Evolutionary conservation across 2,329 filamentous ascomycete genomes (phyloP).

Genomic region (Zalaria sp.): DNA sequence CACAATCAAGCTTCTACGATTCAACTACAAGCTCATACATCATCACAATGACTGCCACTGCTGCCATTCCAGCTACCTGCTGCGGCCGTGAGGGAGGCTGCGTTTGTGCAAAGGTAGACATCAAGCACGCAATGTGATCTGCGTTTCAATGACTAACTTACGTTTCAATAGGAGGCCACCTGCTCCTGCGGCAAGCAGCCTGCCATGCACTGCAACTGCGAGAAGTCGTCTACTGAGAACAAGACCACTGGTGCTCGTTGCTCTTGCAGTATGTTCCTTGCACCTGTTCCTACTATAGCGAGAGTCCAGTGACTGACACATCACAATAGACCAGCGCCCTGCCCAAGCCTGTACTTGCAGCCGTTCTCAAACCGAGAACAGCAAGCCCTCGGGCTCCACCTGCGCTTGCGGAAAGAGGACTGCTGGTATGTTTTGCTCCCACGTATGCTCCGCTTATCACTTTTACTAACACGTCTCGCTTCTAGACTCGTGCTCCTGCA

Average conservation of each 20-base stretch:
- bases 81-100: constrained; percentile 41
- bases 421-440: constrained; percentile 38
- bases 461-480: too few species aligned
- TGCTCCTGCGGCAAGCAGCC: constrained; percentile 86
- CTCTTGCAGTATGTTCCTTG: constrained; percentile 52
- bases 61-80: constrained; percentile 39
- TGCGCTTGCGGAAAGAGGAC: constrained; percentile 69
- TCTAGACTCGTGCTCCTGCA: constrained; percentile 47
- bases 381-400: constrained; percentile 40
- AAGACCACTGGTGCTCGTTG: constrained; percentile 56
- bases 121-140: not conserved
- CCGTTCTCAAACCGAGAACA: constrained; percentile 56
- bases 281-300: not conserved
- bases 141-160: not conserved
- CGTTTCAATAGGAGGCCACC: constrained; percentile 43
- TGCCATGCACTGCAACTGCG: constrained; percentile 76
- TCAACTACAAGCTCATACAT: too few species aligned
- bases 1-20: too few species aligned
- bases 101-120: constrained; percentile 29
- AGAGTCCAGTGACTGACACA: constrained; percentile 3
- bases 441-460: too few species aligned
- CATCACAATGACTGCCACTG: constrained; percentile 22
- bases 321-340: constrained; percentile 46
- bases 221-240: constrained; percentile 66
- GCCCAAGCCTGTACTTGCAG: constrained; percentile 74